Base-by-base conservation (phyloP, 2,329 filamentous ascomycete species). In the Colletotrichum sp. region DNA sequence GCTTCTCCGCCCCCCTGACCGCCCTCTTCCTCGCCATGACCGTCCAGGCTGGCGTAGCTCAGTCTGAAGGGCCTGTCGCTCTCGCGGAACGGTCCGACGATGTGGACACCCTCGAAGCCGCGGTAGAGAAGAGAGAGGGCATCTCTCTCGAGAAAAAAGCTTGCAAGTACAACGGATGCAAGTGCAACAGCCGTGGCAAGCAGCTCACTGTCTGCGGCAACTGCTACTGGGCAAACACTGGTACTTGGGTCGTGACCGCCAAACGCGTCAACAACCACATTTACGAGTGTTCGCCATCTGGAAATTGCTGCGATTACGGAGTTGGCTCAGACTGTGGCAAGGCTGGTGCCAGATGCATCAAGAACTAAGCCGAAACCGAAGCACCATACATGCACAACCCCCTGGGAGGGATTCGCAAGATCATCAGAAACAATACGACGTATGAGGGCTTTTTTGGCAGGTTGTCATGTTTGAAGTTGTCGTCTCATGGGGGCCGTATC, bases 151-250 rank as follows among this genome's bases (percentile, higher is more conserved):
- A 70, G 34, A 78, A 77, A 64, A 76, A 78, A 10, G 78, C 77
- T 32, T 79, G 79, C 77, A 66, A 58, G 43, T 68, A 78, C 69
- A 80, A 78, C 56, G 77, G 78, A 10, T 80, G 79, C 78, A 77
- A 77, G 66, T 80, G 79, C 71, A 76, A 78, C 72, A 79, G 75
- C 74, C 76, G 77, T 55, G 74, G 77, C 8, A 75, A 76, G 62
- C 79, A 80, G 77, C 67, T 78, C 56, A 78, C 77, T 12, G 76
- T 75, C 70, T 80, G 79, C 69, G 79, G 79, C 74, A 78, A 77
- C 78, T 80, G 79, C 74, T 70, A 71, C 22, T 79, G 78, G 78
- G 56, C 55, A 66, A 55, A 75, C 68, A 71, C 73, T 56, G 64
- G 64, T 32, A 48, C 32, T 10, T 78, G 72, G 39, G 71, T 78